Conservation (phyloP, 352 stramenopile genomes). For the Chrysophaeum taylorii region DNA sequence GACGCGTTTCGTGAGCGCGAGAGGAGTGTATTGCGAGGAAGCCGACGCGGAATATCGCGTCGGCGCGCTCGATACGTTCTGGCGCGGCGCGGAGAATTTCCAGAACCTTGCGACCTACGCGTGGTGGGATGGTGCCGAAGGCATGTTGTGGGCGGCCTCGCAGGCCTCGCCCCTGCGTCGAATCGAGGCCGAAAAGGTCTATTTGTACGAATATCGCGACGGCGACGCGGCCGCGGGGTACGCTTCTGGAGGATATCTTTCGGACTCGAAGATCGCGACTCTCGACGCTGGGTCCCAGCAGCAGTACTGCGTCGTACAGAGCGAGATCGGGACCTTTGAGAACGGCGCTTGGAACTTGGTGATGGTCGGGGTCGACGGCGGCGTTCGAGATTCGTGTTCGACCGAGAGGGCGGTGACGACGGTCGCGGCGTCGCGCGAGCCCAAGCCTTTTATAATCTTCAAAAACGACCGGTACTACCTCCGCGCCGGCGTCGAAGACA, state of each 20-base stretch:
- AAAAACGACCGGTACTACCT: too few species aligned
- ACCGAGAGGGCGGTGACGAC: too few species aligned
- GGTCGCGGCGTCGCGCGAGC: too few species aligned
- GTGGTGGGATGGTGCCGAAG: slow-evolving; percentile 48
- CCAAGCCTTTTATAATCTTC: too few species aligned
- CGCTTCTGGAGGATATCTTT: slow-evolving; percentile 37
- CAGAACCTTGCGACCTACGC: slow-evolving; percentile 23
- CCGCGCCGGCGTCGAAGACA: too few species aligned
- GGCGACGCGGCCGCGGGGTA: slow-evolving; percentile 13
- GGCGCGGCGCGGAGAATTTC: slow-evolving; percentile 53
- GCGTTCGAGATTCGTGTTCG: too few species aligned
- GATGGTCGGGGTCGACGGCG: slow-evolving; percentile 45
- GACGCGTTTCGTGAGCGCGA: slow-evolving; percentile 35
- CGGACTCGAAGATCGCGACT: slow-evolving; percentile 38
- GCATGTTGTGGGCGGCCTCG: too few species aligned
- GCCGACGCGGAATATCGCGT: slow-evolving; percentile 27
- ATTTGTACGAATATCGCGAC: too few species aligned
- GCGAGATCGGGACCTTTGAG: too few species aligned
- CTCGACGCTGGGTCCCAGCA: slow-evolving; percentile 43
- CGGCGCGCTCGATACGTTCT: slow-evolving; percentile 49
- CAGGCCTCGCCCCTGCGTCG: slow-evolving; percentile 50
- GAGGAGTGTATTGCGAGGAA: slow-evolving; percentile 22
- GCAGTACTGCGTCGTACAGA: slow-evolving; percentile 47
- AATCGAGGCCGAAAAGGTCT: slow-evolving; percentile 37
- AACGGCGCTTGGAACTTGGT: slow-evolving; percentile 51